Base-by-base conservation (phyloP, 768 basidiomycete species). In the Russula vinacea region DNA sequence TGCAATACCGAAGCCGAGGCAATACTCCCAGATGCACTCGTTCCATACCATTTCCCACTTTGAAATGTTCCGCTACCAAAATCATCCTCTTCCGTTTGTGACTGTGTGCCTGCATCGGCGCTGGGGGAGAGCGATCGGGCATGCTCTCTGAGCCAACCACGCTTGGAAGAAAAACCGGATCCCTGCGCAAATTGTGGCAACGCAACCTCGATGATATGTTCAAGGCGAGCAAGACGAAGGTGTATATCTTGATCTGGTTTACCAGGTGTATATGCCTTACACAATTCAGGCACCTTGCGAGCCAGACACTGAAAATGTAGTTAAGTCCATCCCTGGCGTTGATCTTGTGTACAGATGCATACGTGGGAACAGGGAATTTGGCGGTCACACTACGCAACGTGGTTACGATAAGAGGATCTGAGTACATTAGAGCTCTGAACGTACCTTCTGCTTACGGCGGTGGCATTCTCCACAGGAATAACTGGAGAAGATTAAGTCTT, bases 391-490 rank as follows among this genome's bases (percentile, higher is more conserved):
- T 93, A 73, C 29, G 53, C 44, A 52, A 57, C 35, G 53, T 57
- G 10, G 53, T 56, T 58, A 33, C 8, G 50, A 61, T 51, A 55
- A 59, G 60, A 68, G 64, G 70, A 68, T 54, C 17, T 67, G 35
- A 52, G 56, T 52, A 67, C 42, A 33, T 56, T n/a, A 44, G 9
- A 45, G 22, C 39, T 55, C 59, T 37, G 40, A 24, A 53, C 62
- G 9, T 61, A 89, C 90, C 82, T 92, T 92, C 76, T 94, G 91
- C 73, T 94, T 94, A 66, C 91, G 80, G 24, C 91, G 84, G 77
- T 93, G 92, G 67, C 92, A 93, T 77, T 94, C 91, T 19, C 89
- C 89, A 62, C 90, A 92, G 10, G 90, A 91, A 69, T 90, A 92
- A 74, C 89, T 91, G 70, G 8, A 24, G 60, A 58, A 62, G 29